Evolutionary conservation across 2,329 filamentous ascomycete species (phyloP).

Genomic region (Pseudogymnoascus sp.): DNA sequence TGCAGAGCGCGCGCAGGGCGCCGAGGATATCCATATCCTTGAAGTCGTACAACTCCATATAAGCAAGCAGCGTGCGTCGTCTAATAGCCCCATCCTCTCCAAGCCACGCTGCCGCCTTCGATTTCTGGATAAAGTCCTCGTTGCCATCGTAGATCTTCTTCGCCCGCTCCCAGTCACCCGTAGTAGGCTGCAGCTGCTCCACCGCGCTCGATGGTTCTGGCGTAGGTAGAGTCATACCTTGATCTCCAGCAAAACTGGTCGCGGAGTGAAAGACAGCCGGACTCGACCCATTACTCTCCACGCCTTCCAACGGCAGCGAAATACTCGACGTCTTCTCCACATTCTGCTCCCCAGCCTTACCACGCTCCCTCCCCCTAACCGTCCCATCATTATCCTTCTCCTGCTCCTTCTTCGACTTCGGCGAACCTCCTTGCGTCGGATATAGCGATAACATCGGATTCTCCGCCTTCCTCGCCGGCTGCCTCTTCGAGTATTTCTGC

Average conservation of each 20-base stretch:
- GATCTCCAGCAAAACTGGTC: not conserved
- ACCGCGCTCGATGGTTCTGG: not conserved
- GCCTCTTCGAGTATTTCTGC: conserved; percentile 20
- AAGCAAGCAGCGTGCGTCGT: conserved; percentile 58
- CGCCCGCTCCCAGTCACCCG: conserved; percentile 69
- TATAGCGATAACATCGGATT: not conserved
- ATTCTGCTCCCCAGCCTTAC: not conserved
- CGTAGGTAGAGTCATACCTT: not conserved
- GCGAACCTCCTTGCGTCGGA: not conserved
- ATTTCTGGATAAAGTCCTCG: conserved; percentile 71
- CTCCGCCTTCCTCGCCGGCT: conserved; percentile 2
- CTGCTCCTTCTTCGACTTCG: not conserved
- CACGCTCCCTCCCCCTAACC: not conserved
- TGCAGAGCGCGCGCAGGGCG: conserved; percentile 72
- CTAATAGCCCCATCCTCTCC: conserved; percentile 62
- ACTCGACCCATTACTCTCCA: not conserved
- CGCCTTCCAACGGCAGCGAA: not conserved
- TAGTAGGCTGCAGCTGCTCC: conserved; percentile 34
- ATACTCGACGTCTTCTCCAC: not conserved
- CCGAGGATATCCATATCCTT: conserved; percentile 69
- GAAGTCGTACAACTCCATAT: conserved; percentile 91
- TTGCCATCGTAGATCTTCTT: conserved; percentile 76
- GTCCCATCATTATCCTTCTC: not conserved
- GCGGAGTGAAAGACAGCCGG: not conserved
- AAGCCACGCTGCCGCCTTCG: conserved; percentile 70